A percentile compares a stretch with the other conserved stretches of the same genome.
Evolutionary conservation across 2,329 filamentous ascomycete species (phyloP).

Genomic region (Teratosphaeria nubilosa): DNA sequence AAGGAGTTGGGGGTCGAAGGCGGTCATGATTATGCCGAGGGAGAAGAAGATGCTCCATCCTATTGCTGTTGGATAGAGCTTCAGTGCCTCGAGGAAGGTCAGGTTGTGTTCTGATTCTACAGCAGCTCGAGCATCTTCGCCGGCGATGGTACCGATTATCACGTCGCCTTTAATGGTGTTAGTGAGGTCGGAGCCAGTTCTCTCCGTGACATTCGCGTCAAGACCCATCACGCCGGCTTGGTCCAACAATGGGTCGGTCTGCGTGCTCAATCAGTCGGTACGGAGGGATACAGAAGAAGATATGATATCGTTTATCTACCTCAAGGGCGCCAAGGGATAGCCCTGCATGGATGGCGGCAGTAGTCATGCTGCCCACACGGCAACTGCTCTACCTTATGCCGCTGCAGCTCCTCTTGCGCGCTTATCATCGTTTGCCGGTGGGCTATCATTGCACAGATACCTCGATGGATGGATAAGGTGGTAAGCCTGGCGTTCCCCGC

Average conservation of each 20-base stretch:
- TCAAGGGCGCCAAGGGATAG: neutral
- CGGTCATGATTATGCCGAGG: slow-evolving; percentile 49
- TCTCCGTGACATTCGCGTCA: neutral
- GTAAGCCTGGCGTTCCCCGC: neutral
- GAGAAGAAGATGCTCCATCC: slow-evolving; percentile 52
- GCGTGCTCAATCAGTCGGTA: neutral
- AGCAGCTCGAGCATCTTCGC: slow-evolving; percentile 17
- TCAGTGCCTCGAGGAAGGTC: slow-evolving; percentile 26
- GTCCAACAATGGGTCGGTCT: neutral
- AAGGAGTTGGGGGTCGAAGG: slow-evolving; percentile 56
- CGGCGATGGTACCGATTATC: slow-evolving; percentile 17
- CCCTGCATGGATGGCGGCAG: neutral
- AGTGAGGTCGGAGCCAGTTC: neutral
- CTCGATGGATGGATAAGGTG: neutral
- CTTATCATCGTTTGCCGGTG: neutral
- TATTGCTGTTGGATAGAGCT: slow-evolving; percentile 36
- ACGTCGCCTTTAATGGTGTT: slow-evolving; percentile 16
- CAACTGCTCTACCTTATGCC: neutral
- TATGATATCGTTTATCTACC: neutral
- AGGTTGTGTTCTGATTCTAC: slow-evolving; percentile 19
- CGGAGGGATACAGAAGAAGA: neutral
- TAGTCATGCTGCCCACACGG: neutral
- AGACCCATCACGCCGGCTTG: neutral
- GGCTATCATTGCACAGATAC: neutral
- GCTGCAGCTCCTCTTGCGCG: neutral